Conservation (phyloP, 805 yeast genomes). For the Zygosaccharomyces rouxii region DNA sequence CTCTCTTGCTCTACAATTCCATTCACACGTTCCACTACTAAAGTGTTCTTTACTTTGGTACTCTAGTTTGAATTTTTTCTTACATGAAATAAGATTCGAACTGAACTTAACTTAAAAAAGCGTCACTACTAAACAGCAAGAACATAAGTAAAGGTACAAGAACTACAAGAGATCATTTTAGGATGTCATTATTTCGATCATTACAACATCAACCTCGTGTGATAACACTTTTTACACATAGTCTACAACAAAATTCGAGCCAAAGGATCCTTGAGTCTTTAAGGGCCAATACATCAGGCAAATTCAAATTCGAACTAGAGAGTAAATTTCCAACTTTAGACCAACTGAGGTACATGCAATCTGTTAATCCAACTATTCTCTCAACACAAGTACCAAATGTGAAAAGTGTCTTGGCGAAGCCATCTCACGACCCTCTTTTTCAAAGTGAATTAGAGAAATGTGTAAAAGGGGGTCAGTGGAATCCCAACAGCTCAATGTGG, state of each 20-base stretch:
- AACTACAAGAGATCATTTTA: not conserved
- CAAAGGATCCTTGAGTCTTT: conserved; percentile 15
- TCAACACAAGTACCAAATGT: conserved; percentile 20
- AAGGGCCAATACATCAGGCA: conserved; percentile 15
- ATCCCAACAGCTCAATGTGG: conserved; percentile 26
- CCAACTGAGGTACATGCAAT: conserved; percentile 28
- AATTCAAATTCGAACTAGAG: conserved; percentile 23
- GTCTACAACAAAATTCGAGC: conserved; percentile 22
- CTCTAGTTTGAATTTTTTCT: not conserved
- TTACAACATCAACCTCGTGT: conserved; percentile 44
- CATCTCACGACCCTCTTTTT: conserved; percentile 19
- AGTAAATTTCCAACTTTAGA: conserved; percentile 30
- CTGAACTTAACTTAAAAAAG: not conserved
- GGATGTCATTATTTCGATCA: conserved; percentile 47
- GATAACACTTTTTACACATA: conserved; percentile 41
- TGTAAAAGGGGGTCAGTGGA: conserved; percentile 25
- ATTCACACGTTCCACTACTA: not conserved
- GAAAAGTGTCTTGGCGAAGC: conserved; percentile 12
- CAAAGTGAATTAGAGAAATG: conserved; percentile 22
- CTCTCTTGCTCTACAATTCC: not conserved
- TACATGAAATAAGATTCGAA: not conserved
- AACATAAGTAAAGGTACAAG: not conserved
- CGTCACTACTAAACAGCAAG: not conserved
- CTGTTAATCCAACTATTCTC: conserved; percentile 14
- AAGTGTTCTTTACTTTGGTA: not conserved